Evolutionary conservation across 1,139 yeast species (phyloP), one percentile per base, ranked within the genome.

Genomic region (Zygosaccharomyces sapae): DNA sequence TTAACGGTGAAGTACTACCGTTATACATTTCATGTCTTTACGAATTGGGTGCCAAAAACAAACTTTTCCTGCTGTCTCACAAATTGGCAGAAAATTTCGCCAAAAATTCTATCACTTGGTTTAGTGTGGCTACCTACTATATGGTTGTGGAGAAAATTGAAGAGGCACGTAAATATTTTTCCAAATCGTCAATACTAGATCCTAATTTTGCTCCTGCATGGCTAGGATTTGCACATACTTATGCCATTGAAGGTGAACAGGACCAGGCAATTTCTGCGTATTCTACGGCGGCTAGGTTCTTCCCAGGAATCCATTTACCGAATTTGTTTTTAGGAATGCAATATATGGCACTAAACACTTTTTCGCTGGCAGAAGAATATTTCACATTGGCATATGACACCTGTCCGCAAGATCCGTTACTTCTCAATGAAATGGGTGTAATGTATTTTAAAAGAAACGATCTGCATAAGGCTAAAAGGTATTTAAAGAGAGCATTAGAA

Each of bases 211-310:
- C 95, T 0, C 94, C 87, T 47, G 96, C 97, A 1, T 94, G 98
- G 98, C 82, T 94, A 41, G 98, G 97, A 1, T 94, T 94, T 71
- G 97, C 97, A 1, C 97, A 92, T 63, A 90, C 98, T 0, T 94
- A 89, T 75, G 97, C 97, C 0, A 85, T 87, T 1, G 98, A 94
- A 65, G 96, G 97, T 7, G 99, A 94, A 67, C 97, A 94, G 61
- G 99, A 94, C 65, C 98, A 94, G 66, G 98, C 98, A 1, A 85
- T 92, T 18, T 84, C 96, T 50, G 98, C 98, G 0, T 94, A 90
- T 68, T 92, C 97, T 1, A 90, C 95, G 31, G 97, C 97, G 0
- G 90, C 96, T 0, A 72, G 97, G 50, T 74, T 90, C 43, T 94
- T 92, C 61, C 97, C 96, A 0, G 98, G 98, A 2, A 84, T 94